Base-by-base conservation (phyloP, 495 filamentous ascomycete species). In the Talaromyces liani region DNA sequence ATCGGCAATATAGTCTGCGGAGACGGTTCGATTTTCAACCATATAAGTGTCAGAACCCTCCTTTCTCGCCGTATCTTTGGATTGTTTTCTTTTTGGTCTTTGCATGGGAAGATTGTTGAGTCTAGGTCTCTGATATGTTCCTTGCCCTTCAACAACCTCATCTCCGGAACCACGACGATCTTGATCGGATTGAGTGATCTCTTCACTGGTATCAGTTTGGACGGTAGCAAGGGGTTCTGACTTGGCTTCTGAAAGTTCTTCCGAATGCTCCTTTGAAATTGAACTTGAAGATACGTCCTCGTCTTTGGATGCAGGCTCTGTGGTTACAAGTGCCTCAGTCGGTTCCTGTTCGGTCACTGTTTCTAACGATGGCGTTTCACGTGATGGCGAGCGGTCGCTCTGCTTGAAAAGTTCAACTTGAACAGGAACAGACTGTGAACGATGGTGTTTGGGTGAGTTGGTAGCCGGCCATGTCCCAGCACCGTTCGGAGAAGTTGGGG, bases 341-440 rank as follows among this genome's bases (percentile, higher is more conserved):
- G 76, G 74, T 14, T 79, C 76, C 62, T 74, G 70, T 62, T 79
- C 78, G 57, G 78, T 76, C 73, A 78, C 78, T 56, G 78, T 79
- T 33, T 78, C 77, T 29, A 78, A 65, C 5, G 70, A 70, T 59
- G 59, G 65, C 54, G 77, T 77, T 36, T 78, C 77, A 51, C 76
- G 66, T 6, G 69, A 68, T 58, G 60, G 65, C 49, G 70, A 68
- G 68, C 67, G 39, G 55, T 39, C n/a, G 55, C 25, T 31, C 66
- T 57, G 8, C 72, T 72, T 29, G 34, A 27, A 4, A 33, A 61
- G 20, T 69, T 64, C 10, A 62, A 63, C 18, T 66, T 73, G 57
- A 25, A 76, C 73, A 53, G 85, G 86, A 45, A 84, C 66, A 29
- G 85, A 87, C 57, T 76, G 78, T 6, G 85, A 81, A 14, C 86